Percentiles rank a stretch among this genome's conserved stretches.
Conservation (phyloP, 2,329 filamentous ascomycete species). For the Epichloe baconii region DNA sequence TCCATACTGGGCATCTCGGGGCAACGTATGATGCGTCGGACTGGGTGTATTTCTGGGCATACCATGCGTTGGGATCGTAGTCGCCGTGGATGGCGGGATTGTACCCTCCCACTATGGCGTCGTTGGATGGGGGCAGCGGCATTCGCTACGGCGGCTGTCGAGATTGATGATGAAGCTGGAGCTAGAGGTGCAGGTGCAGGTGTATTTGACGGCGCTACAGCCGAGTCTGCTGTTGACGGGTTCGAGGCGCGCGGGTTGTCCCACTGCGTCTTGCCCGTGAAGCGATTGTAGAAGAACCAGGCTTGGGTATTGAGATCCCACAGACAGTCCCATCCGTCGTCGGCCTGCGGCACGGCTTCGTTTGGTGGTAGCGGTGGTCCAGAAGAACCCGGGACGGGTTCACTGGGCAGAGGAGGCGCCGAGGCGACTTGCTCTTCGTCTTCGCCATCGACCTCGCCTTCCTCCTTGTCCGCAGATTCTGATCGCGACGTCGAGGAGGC, state of each 20-base stretch:
- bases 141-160: conserved; percentile 12
- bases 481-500: not conserved
- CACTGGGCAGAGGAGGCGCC: conserved; percentile 23
- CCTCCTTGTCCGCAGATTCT: not conserved
- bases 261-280: conserved; percentile 66
- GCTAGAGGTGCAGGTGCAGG: conserved; percentile 16
- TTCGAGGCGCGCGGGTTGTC: conserved; percentile 66
- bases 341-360: conserved; percentile 35
- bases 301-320: conserved; percentile 58
- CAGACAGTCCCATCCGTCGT: conserved; percentile 67
- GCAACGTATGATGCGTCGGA: conserved; percentile 19
- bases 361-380: conserved; percentile 30
- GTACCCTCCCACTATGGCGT: conserved; percentile 57
- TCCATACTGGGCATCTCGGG: conserved; percentile 20
- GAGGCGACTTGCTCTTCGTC: not conserved
- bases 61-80: conserved; percentile 93
- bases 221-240: not conserved
- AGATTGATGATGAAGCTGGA: conserved; percentile 9
- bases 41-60: conserved; percentile 50
- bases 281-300: conserved; percentile 78
- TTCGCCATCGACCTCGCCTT: conserved; percentile 3
- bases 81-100: conserved; percentile 93
- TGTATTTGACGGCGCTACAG: conserved; percentile 16
- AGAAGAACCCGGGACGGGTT: conserved; percentile 10
- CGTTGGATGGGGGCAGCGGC: conserved; percentile 15